Evolutionary conservation across 2,329 filamentous ascomycete species (phyloP).

Genomic region (Beauveria brongniartii): DNA sequence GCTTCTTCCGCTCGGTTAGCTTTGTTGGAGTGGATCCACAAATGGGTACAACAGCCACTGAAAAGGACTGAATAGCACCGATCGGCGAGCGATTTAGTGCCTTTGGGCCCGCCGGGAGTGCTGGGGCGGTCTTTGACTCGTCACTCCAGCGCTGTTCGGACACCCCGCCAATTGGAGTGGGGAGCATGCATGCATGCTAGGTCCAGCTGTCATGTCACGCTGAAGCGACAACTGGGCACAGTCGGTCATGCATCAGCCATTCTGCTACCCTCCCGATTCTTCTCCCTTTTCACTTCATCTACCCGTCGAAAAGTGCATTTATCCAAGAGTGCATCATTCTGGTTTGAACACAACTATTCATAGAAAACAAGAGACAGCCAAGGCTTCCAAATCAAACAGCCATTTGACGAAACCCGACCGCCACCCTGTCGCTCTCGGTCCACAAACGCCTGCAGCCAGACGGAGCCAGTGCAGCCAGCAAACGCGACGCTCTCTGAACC

Average conservation of each 20-base stretch:
- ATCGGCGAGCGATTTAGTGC: neutral
- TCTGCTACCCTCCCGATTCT: neutral
- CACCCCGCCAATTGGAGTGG: constrained; percentile 7
- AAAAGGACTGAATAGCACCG: neutral
- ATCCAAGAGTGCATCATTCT: too few relatives aligned
- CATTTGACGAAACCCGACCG: neutral
- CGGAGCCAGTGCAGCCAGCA: neutral
- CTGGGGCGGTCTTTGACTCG: neutral
- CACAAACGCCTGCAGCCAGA: neutral
- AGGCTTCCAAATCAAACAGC: neutral
- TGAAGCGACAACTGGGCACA: neutral
- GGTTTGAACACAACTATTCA: neutral
- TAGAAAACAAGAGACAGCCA: neutral
- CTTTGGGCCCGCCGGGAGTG: neutral
- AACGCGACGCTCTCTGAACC: neutral
- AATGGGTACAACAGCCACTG: neutral
- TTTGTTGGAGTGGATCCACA: neutral
- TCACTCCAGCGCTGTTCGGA: neutral
- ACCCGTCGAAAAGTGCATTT: too few relatives aligned
- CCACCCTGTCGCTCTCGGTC: neutral
- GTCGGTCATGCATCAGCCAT: neutral
- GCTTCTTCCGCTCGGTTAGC: neutral
- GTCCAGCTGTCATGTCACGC: constrained; percentile 9
- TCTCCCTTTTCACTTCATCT: neutral
- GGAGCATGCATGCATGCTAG: neutral